Evolutionary conservation across 176 grass and related monocot genomes (phyloP).

Genomic region (Microstegium vimineum): DNA sequence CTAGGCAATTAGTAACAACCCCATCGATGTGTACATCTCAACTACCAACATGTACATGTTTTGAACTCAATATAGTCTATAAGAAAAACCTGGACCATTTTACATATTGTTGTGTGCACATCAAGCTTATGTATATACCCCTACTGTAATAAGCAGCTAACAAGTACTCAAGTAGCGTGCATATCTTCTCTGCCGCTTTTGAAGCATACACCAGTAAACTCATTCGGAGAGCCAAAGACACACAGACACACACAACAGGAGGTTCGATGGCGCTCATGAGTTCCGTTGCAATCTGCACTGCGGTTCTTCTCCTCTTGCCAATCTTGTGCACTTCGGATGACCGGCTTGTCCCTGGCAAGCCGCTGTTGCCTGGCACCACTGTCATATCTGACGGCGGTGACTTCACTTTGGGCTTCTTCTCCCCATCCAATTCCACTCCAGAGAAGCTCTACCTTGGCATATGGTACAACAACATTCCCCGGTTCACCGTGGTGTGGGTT

Average conservation of each 20-base stretch:
- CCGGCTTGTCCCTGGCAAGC: no score
- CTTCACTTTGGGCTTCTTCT: conserved; percentile 17
- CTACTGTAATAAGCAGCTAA: no score
- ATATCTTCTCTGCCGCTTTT: background rate
- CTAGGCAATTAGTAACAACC: background rate
- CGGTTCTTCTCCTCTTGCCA: background rate
- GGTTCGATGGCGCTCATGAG: background rate
- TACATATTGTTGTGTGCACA: background rate
- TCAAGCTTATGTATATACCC: background rate
- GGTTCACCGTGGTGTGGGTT: conserved; percentile 22
- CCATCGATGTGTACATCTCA: background rate
- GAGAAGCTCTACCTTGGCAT: background rate
- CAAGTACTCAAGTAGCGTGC: background rate
- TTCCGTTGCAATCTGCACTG: background rate
- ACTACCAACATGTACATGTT: background rate
- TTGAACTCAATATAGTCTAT: background rate
- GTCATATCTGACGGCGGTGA: background rate
- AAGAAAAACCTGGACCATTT: background rate
- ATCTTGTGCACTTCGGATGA: background rate
- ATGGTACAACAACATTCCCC: conserved; percentile 24
- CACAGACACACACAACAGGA: no score
- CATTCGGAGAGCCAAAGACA: no score
- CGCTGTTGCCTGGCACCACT: no score
- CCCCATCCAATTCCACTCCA: background rate
- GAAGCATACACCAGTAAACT: no score